Conservation (phyloP, 202 grass and related monocot species). For the Cymbopogon flexuosus region DNA sequence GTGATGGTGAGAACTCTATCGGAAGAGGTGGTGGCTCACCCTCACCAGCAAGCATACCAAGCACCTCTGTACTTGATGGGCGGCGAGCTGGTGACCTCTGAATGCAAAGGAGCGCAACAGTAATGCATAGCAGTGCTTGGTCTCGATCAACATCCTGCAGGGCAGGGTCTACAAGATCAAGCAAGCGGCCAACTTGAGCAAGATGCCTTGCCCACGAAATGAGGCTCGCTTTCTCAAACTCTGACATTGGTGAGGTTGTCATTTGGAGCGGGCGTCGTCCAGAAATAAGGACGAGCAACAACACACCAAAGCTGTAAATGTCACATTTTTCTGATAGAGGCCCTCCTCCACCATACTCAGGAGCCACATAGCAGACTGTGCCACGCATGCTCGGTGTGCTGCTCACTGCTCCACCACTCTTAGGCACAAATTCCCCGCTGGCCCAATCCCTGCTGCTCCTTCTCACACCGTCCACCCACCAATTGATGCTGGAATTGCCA, state of each 20-base stretch:
- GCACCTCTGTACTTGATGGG: constrained; percentile 65
- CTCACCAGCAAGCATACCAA: constrained; percentile 72
- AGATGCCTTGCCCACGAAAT: constrained; percentile 96
- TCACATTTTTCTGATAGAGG: constrained; percentile 91
- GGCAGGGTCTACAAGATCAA: constrained; percentile 77
- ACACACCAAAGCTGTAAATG: constrained; percentile 89
- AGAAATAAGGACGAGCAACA: constrained; percentile 83
- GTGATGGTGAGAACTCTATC: constrained; percentile 79
- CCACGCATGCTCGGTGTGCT: constrained; percentile 98
- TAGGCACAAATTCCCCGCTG: constrained; percentile 76
- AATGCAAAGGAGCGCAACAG: constrained; percentile 81
- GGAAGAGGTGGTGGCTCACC: constrained; percentile 73
- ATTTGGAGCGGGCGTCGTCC: constrained; percentile 87
- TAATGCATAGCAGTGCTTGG: constrained; percentile 79
- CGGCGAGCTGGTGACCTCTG: constrained; percentile 70
- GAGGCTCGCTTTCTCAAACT: constrained; percentile 94
- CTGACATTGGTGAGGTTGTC: constrained; percentile 75
- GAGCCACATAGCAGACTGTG: constrained; percentile 94
- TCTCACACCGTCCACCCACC: constrained; percentile 59
- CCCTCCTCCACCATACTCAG: constrained; percentile 77
- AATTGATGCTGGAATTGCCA: constrained; percentile 45
- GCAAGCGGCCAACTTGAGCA: constrained; percentile 64
- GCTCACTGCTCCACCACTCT: constrained; percentile 80
- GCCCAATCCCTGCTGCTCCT: constrained; percentile 51
- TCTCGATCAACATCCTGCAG: constrained; percentile 64